Percentiles rank a stretch among this genome's conserved stretches.
Evolutionary conservation across 805 yeast species (phyloP).

Genomic region (Metschnikowia amazonensis): DNA sequence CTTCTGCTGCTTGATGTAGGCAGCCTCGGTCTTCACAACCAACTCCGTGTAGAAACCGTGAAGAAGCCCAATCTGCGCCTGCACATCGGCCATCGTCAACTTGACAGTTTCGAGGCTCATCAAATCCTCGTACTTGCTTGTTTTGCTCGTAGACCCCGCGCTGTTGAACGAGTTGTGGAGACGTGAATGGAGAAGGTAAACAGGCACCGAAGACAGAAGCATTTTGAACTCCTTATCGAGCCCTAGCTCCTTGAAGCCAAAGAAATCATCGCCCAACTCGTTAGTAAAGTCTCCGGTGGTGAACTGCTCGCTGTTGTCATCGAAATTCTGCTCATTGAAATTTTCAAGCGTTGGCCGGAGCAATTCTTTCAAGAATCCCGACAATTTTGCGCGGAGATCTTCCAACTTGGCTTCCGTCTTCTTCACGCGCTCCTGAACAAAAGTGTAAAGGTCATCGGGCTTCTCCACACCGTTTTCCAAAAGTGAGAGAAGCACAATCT

Average conservation of each 20-base stretch:
- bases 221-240: constrained; percentile 88
- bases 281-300: constrained; percentile 91
- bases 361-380: constrained; percentile 69
- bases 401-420: constrained; percentile 66
- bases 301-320: constrained; percentile 90
- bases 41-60: constrained; percentile 47
- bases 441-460: constrained; percentile 71
- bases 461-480: constrained; percentile 83
- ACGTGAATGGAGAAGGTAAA: constrained; percentile 79
- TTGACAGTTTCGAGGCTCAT: constrained; percentile 51
- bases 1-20: constrained; percentile 36
- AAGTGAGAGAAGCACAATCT: constrained; percentile 57
- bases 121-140: constrained; percentile 62
- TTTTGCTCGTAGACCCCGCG: constrained; percentile 43
- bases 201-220: constrained; percentile 79
- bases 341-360: constrained; percentile 78
- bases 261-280: constrained; percentile 95
- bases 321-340: constrained; percentile 71
- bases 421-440: constrained; percentile 65
- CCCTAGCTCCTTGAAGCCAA: constrained; percentile 93
- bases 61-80: constrained; percentile 53
- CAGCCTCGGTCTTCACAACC: constrained; percentile 43
- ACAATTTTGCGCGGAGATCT: constrained; percentile 65
- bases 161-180: constrained; percentile 54
- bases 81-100: constrained; percentile 49